Conservation (phyloP, 2,329 filamentous ascomycete genomes). For the Alternaria triticina region DNA sequence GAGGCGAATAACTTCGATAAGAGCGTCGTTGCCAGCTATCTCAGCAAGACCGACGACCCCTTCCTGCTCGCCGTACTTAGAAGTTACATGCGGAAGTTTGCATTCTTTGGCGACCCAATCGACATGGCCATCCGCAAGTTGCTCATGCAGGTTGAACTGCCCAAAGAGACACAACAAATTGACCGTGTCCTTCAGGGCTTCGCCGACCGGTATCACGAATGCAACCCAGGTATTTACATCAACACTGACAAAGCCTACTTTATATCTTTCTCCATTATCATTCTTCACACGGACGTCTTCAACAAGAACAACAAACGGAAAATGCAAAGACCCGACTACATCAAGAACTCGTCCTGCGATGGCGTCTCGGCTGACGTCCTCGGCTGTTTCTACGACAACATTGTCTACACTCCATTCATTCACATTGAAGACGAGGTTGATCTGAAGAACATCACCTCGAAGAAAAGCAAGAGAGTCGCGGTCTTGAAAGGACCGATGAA, state of each 20-base stretch:
- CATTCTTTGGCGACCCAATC: slow-evolving; percentile 95
- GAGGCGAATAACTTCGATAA: slow-evolving; percentile 79
- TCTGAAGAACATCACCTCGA: slow-evolving; percentile 72
- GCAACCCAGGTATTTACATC: slow-evolving; percentile 94
- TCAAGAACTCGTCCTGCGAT: slow-evolving; percentile 92
- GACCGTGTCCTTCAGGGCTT: slow-evolving; percentile 93
- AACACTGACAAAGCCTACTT: slow-evolving; percentile 96
- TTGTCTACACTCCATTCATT: slow-evolving; percentile 97
- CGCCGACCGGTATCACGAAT: slow-evolving; percentile 96
- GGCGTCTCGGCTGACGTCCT: slow-evolving; percentile 93
- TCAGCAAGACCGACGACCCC: slow-evolving; percentile 84
- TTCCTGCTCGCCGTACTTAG: slow-evolving; percentile 85
- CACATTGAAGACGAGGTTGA: slow-evolving; percentile 93
- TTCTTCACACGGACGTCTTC: slow-evolving; percentile 98
- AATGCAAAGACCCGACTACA: slow-evolving; percentile 94
- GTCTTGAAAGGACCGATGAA: slow-evolving; percentile 61
- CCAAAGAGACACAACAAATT: slow-evolving; percentile 97
- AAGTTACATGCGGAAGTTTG: slow-evolving; percentile 94
- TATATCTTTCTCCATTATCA: slow-evolving; percentile 94
- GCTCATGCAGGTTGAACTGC: slow-evolving; percentile 93
- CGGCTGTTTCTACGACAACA: slow-evolving; percentile 98
- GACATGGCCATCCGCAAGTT: slow-evolving; percentile 97
- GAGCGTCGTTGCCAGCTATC: slow-evolving; percentile 80
- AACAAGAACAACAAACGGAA: slow-evolving; percentile 99
- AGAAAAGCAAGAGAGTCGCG: slow-evolving; percentile 74